Conservation (phyloP, 257 asterid species). For the Plantago ovata region DNA sequence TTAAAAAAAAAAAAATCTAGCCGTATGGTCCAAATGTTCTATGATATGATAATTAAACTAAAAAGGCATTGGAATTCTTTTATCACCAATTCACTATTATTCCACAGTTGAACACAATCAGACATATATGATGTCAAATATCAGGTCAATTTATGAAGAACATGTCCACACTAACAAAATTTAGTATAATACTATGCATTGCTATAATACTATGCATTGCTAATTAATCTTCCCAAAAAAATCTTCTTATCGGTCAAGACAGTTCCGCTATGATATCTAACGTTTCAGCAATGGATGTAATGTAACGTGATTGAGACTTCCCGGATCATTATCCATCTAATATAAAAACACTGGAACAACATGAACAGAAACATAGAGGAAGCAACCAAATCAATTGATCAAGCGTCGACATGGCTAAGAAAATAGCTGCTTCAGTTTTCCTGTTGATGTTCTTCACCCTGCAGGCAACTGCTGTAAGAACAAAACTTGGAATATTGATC, state of each 20-base stretch:
- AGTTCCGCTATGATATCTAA: not conserved
- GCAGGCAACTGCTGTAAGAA: conserved; percentile 36
- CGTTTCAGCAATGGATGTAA: not conserved
- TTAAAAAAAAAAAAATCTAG: too few species aligned
- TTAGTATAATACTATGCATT: not conserved
- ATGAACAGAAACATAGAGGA: too few species aligned
- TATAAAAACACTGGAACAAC: too few species aligned
- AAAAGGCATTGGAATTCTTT: too few species aligned
- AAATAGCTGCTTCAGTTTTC: conserved; percentile 8
- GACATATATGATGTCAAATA: too few species aligned
- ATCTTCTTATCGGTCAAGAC: not conserved
- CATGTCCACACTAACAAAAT: conserved; percentile 1
- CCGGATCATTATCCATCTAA: not conserved
- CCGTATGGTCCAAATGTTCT: too few species aligned
- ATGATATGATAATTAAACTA: too few species aligned
- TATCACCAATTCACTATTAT: too few species aligned
- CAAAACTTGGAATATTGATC: conserved; percentile 15
- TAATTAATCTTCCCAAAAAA: not conserved
- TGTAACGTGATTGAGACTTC: not conserved
- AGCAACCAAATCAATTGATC: too few species aligned
- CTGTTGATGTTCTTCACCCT: conserved; percentile 8
- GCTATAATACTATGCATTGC: too few species aligned
- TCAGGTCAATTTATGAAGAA: too few species aligned
- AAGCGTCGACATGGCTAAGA: conserved; percentile 27
- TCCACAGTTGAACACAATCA: too few species aligned